phyloP scores from a whole-genome alignment of 1,284 basidiomycete genomes.

The Cutaneotrichosporon cavernicola region DNA sequence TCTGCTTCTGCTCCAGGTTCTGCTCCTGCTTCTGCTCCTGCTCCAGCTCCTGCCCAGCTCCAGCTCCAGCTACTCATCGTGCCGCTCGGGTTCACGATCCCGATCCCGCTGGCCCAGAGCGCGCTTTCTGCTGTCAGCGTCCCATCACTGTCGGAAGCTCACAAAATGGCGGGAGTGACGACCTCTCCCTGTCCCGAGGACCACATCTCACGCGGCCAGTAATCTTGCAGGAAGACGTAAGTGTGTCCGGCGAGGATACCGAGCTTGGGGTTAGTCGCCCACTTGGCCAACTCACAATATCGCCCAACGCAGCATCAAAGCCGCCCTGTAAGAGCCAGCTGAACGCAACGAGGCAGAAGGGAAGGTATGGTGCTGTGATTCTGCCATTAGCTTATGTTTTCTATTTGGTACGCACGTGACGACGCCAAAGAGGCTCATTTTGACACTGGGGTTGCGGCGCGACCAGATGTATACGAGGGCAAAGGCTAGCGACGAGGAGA shows the following conservation, averaged over 20 bases:
- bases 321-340: constrained; percentile 85
- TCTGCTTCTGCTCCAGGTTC: background rate
- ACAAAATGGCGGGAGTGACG: constrained; percentile 75
- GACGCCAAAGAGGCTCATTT: constrained; percentile 92
- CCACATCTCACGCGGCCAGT: constrained; percentile 88
- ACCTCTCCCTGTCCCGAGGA: constrained; percentile 57
- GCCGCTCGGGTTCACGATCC: constrained; percentile 8
- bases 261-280: constrained; percentile 39
- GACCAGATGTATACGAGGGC: constrained; percentile 98
- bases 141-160: constrained; percentile 53
- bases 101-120: constrained; percentile 19
- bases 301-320: constrained; percentile 78
- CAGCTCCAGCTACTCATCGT: background rate
- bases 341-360: constrained; percentile 81
- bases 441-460: constrained; percentile 83
- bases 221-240: constrained; percentile 88
- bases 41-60: background rate
- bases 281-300: constrained; percentile 58
- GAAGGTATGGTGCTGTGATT: constrained; percentile 93
- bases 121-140: constrained; percentile 21
- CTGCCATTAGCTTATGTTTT: constrained; percentile 30
- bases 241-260: constrained; percentile 88
- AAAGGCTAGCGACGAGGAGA: constrained; percentile 66
- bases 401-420: constrained; percentile 60
- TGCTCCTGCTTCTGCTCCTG: too few relatives aligned